Evolutionary conservation across 345 rosid genomes (phyloP).

Genomic region (Syzygium grande): DNA sequence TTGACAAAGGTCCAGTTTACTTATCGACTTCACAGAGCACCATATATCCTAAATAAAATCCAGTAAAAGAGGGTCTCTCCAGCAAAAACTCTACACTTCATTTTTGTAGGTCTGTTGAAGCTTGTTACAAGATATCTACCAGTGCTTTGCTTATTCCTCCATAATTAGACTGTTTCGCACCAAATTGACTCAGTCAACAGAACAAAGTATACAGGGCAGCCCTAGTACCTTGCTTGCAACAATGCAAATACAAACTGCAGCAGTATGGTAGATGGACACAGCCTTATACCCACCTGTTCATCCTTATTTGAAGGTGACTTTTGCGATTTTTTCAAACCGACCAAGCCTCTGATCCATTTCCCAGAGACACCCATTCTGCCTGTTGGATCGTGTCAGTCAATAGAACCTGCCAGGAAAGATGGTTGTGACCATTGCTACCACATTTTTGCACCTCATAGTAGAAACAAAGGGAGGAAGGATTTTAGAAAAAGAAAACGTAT

Average conservation of each 20-base stretch:
- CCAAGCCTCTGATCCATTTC: conserved; percentile 78
- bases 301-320: conserved; percentile 52
- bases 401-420: background rate
- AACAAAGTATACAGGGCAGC: background rate
- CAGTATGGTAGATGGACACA: background rate
- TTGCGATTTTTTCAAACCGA: conserved; percentile 66
- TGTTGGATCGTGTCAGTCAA: background rate
- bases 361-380: conserved; percentile 76
- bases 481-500: background rate
- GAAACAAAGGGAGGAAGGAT: background rate
- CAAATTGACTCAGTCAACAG: background rate
- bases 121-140: background rate
- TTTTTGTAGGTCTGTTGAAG: background rate
- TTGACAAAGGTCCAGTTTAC: background rate
- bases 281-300: conserved; percentile 38
- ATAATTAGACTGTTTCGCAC: background rate
- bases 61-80: background rate
- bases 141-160: background rate
- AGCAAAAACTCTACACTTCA: background rate
- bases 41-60: background rate
- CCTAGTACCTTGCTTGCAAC: background rate
- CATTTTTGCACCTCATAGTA: background rate
- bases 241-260: background rate
- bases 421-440: background rate
- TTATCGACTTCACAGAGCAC: background rate